A percentile compares a stretch with the other conserved stretches of the same genome.
Evolutionary conservation across 192 early-diverging fungal genomes (phyloP).

Genomic region (Funneliformis geosporum): DNA sequence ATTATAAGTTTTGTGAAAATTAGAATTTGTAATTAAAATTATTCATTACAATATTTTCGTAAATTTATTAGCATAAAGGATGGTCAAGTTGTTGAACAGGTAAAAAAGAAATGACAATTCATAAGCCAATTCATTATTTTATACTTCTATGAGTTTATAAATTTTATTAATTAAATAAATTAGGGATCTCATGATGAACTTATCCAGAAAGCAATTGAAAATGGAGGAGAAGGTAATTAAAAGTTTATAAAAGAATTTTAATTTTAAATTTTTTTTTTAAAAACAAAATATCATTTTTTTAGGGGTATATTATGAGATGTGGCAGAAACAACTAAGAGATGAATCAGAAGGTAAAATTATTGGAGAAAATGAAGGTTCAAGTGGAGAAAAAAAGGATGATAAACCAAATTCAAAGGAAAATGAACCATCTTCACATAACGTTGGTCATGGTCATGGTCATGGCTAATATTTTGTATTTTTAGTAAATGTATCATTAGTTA

Average conservation of each 20-base stretch:
- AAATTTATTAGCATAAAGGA: slow-evolving; percentile 55
- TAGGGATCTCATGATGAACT: slow-evolving; percentile 82
- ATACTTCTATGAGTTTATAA: slow-evolving; percentile 65
- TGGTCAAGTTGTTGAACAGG: slow-evolving; percentile 61
- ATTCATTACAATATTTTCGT: neutral
- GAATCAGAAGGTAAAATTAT: slow-evolving; percentile 31
- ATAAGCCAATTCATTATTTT: neutral
- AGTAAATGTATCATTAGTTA: too few species aligned
- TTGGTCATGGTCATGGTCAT: neutral
- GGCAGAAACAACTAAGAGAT: slow-evolving; percentile 85
- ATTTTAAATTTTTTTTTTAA: neutral
- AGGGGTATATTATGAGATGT: slow-evolving; percentile 88
- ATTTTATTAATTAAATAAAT: slow-evolving; percentile 80
- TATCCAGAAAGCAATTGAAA: slow-evolving; percentile 48
- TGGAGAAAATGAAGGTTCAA: neutral
- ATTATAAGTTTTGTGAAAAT: neutral
- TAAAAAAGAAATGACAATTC: slow-evolving; percentile 34
- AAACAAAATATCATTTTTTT: neutral
- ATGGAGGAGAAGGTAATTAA: slow-evolving; percentile 41
- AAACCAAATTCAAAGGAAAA: neutral
- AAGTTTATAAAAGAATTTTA: slow-evolving; percentile 9
- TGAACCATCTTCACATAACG: neutral
- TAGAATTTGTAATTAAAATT: neutral
- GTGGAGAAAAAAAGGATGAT: neutral
- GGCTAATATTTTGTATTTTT: too few species aligned